These are phyloP conservation scores for Leccinum variicolor DNA, from an alignment of 768 basidiomycete genomes.

Conservation along the genomic window DNA sequence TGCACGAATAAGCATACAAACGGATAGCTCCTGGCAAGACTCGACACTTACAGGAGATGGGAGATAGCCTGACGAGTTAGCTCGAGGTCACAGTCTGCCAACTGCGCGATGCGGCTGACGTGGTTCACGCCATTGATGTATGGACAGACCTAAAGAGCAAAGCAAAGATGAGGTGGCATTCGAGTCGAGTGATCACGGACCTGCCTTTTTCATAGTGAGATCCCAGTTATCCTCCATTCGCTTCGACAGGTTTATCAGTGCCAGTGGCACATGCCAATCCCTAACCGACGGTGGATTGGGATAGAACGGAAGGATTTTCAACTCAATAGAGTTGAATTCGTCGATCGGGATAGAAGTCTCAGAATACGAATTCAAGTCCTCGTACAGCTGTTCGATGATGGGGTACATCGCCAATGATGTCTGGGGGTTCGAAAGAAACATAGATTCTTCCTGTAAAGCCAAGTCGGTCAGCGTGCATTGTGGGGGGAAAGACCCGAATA, in stretches of 20 bases:
- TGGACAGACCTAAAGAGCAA: conserved; percentile 51
- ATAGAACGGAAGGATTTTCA: conserved; percentile 96
- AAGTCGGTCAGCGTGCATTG: conserved; percentile 2
- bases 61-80: conserved; percentile 84
- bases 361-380: conserved; percentile 95
- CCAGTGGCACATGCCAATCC: conserved; percentile 95
- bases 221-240: conserved; percentile 94
- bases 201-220: conserved; percentile 86
- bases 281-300: conserved; percentile 87
- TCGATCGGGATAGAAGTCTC: conserved; percentile 93
- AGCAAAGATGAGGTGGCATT: conserved; percentile 2
- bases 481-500: conserved; percentile 2
- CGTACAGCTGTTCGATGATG: conserved; percentile 94
- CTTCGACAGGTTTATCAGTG: conserved; percentile 78
- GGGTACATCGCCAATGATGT: conserved; percentile 68
- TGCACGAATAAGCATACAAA: conserved; percentile 4
- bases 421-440: conserved; percentile 74
- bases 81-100: conserved; percentile 84
- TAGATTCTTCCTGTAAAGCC: conserved; percentile 73
- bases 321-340: conserved; percentile 88
- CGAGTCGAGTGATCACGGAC: not conserved
- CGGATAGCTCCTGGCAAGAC: not conserved
- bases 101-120: conserved; percentile 83
- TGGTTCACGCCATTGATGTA: conserved; percentile 91
- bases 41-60: conserved; percentile 74